Evolutionary conservation across 148 eudicot species (phyloP), one percentile per base, ranked within the genome.

Genomic region (Gaultheria prostrata): DNA sequence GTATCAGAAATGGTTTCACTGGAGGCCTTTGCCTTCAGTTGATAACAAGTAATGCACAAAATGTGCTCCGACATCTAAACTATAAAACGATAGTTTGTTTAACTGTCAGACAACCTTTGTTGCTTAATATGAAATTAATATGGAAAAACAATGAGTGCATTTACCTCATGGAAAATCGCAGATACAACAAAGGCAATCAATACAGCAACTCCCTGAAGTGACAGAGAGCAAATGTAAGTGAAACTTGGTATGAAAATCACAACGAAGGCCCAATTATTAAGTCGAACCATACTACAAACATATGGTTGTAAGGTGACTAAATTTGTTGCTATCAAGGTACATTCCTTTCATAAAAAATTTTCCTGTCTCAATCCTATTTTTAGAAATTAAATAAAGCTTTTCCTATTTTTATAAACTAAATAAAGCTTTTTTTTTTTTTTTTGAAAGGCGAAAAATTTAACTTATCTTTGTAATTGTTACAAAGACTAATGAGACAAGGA

Each of bases 121-220:
- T 53, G 46, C 82, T 15, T 54, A 57, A 45, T 17, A n/a, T 14
- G 65, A 69, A 15, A 21, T 67, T 26, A 13, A n/a, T n/a, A 49
- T 49, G 26, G 28, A 21, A 30, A 17, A 65, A 21, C 32, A 61
- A 70, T n/a, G 73, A 53, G 8, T 76, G 61, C 13, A 49, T 51
- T 85, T 91, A 96, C 99, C 99, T 96, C 99, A 71, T 96, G 99
- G 87, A 96, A 94, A 84, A 93, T 82, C 72, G 98, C 99, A 50
- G 99, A 96, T 72, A 96, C 86, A 72, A 93, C 85, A 84, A 96
- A 96, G 46, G 95, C 93, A 86, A 96, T 85, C 90, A 96, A 80
- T 76, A 93, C 80, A 28, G 99, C 93, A 43, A 90, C 87, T 48
- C 92, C 97, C 99, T 96, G 94, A 79, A 87, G 59, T 45, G 82